Conservation (phyloP, 345 rosid species). For the Dipteronia sinensis region DNA sequence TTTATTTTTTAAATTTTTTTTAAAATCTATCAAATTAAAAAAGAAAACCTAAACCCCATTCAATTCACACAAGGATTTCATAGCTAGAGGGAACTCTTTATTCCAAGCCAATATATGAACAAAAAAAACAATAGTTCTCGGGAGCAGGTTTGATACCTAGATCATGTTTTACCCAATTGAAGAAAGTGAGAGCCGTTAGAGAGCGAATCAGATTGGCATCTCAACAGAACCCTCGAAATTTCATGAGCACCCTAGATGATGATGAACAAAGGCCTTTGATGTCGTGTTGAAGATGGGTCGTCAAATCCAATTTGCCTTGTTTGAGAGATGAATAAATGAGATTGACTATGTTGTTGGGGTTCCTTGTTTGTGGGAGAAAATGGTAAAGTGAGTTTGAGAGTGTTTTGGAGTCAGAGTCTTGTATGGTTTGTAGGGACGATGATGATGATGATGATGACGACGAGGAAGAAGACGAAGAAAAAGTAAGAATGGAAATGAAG, state of each 20-base stretch:
- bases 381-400: conserved; percentile 50
- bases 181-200: conserved; percentile 54
- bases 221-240: conserved; percentile 63
- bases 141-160: conserved; percentile 42
- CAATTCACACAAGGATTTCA: conserved; percentile 54
- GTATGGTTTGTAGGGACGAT: conserved; percentile 33
- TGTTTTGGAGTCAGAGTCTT: conserved; percentile 24
- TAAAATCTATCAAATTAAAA: too few relatives aligned
- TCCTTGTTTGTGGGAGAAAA: conserved; percentile 56
- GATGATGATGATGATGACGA: too few relatives aligned
- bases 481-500: conserved; percentile 4
- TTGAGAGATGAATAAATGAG: conserved; percentile 59
- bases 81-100: conserved; percentile 47
- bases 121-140: conserved; percentile 52
- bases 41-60: too few relatives aligned
- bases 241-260: conserved; percentile 51
- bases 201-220: conserved; percentile 75
- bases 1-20: too few relatives aligned
- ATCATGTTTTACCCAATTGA: conserved; percentile 61
- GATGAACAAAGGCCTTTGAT: conserved; percentile 44
- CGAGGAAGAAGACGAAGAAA: conserved; percentile 41
- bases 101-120: conserved; percentile 67
- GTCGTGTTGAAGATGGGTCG: conserved; percentile 24
- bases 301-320: conserved; percentile 26
- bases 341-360: conserved; percentile 65